phyloP scores from a whole-genome alignment of 306 rosid species.

The Acacia crassicarpa region DNA sequence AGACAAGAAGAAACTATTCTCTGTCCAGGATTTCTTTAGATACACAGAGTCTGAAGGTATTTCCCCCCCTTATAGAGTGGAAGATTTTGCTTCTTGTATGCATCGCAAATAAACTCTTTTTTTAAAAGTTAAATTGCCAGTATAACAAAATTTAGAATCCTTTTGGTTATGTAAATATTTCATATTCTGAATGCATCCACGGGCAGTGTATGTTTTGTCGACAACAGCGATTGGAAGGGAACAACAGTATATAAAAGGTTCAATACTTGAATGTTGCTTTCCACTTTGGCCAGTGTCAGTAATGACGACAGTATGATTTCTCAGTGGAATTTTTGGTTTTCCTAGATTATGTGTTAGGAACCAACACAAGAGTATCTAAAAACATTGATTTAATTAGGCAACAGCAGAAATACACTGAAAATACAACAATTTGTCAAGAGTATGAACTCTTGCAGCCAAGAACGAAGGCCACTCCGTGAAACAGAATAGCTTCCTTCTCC shows the following conservation, averaged over 20 bases:
- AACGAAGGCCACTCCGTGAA: too few relatives aligned
- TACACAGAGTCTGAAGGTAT: conserved; percentile 99
- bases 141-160: conserved; percentile 1
- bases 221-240: not conserved
- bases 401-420: too few relatives aligned
- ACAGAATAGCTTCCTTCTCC: too few relatives aligned
- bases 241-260: not conserved
- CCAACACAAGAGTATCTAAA: too few relatives aligned
- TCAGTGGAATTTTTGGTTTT: not conserved
- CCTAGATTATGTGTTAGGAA: not conserved
- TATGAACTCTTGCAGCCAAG: too few relatives aligned
- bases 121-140: conserved; percentile 1
- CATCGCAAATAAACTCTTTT: not conserved
- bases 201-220: conserved; percentile 9
- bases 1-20: conserved; percentile 89
- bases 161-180: conserved; percentile 16
- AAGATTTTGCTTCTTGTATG: conserved; percentile 7
- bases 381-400: too few relatives aligned
- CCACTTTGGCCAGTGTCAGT: not conserved
- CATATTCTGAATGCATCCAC: conserved; percentile 4
- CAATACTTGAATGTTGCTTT: not conserved
- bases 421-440: too few relatives aligned
- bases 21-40: conserved; percentile 97
- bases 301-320: not conserved
- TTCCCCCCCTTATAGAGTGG: not conserved